Conservation (phyloP, 2,329 filamentous ascomycete genomes). For the Albophoma yamanashiensis region DNA sequence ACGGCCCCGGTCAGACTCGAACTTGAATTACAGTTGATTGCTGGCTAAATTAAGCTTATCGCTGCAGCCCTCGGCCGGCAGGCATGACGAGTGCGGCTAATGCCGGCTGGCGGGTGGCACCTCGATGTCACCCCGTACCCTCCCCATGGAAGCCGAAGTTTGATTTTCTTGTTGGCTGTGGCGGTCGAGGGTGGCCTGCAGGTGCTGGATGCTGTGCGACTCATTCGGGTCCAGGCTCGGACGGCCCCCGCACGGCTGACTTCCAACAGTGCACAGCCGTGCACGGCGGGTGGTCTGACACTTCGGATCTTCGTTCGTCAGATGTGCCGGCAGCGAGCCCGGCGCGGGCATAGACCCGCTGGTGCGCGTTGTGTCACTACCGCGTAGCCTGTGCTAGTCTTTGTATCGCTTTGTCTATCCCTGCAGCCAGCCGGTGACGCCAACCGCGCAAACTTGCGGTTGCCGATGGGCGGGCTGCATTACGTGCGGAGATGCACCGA, state of each 20-base stretch:
- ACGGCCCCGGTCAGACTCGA: too few species aligned
- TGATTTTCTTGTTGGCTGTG: too few species aligned
- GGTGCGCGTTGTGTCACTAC: background rate
- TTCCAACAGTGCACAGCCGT: too few species aligned
- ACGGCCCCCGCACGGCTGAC: background rate
- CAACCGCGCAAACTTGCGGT: conserved; percentile 43
- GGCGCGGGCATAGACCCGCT: background rate
- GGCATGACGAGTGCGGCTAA: too few species aligned
- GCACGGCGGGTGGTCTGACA: background rate
- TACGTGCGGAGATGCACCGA: conserved; percentile 48
- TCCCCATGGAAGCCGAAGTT: background rate
- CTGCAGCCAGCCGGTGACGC: too few species aligned
- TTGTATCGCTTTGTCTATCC: too few species aligned
- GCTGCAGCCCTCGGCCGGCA: too few species aligned
- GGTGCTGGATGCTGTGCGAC: background rate
- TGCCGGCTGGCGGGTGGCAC: background rate
- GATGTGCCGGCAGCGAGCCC: background rate
- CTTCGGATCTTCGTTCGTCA: background rate
- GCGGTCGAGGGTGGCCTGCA: background rate
- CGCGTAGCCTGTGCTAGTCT: conserved; percentile 8
- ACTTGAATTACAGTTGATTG: too few species aligned
- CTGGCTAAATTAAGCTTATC: too few species aligned
- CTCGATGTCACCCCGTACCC: background rate
- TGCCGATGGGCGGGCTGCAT: conserved; percentile 57
- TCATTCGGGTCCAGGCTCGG: background rate